Evolutionary conservation across 192 early-diverging fungal species (phyloP).

Genomic region (Anaeromyces robustus): DNA sequence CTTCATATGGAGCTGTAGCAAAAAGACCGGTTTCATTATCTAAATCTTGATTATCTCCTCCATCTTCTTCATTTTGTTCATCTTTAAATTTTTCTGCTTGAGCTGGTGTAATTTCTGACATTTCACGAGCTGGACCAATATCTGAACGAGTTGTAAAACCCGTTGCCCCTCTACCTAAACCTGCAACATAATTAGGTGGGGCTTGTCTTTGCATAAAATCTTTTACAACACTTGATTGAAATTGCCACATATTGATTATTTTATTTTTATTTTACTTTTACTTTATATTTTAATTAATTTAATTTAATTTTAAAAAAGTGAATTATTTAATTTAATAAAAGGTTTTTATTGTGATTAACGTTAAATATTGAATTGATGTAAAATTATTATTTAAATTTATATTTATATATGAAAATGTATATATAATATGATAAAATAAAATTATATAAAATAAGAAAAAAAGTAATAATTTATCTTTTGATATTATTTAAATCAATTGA

Average conservation of each 20-base stretch:
- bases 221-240: slow-evolving; percentile 1
- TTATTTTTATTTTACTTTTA: too few species aligned
- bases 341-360: too few species aligned
- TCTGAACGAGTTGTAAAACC: slow-evolving; percentile 97
- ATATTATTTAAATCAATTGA: too few species aligned
- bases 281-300: too few species aligned
- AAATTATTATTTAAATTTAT: too few species aligned
- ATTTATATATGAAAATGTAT: too few species aligned
- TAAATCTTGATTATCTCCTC: slow-evolving; percentile 68
- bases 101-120: slow-evolving; percentile 11
- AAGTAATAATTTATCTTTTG: too few species aligned
- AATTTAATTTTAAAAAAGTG: too few species aligned
- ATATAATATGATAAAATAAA: too few species aligned
- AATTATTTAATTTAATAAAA: too few species aligned
- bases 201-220: slow-evolving; percentile 88
- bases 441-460: too few species aligned
- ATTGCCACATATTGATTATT: not conserved
- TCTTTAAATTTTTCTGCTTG: slow-evolving; percentile 17
- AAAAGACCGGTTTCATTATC: slow-evolving; percentile 92
- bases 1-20: slow-evolving; percentile 70
- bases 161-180: slow-evolving; percentile 88
- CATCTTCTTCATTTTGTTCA: slow-evolving; percentile 51
- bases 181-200: slow-evolving; percentile 92
- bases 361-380: too few species aligned
- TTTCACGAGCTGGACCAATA: slow-evolving; percentile 88